phyloP scores from a whole-genome alignment of 106 monocot species.

The Agapanthus africanus region DNA sequence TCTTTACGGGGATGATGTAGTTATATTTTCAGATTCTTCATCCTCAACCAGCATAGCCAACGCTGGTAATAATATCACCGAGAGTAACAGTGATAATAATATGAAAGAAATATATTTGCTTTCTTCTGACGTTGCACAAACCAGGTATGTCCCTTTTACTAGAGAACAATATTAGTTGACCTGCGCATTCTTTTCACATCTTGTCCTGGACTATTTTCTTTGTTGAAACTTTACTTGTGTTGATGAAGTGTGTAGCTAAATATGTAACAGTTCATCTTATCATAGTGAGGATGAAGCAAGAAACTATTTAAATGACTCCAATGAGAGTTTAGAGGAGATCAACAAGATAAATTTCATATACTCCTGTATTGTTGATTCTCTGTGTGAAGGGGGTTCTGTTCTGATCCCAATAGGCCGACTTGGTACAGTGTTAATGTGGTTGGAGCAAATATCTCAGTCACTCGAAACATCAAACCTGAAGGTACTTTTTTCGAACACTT shows the following conservation, averaged over 20 bases:
- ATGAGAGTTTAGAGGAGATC: constrained; percentile 49
- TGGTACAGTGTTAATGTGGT: constrained; percentile 47
- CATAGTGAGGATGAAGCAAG: constrained; percentile 24
- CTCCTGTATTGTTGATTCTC: constrained; percentile 56
- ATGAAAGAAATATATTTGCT: constrained; percentile 13
- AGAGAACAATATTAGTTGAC: background rate
- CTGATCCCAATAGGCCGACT: constrained; percentile 69
- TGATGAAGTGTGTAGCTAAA: background rate
- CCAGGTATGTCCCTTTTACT: constrained; percentile 19
- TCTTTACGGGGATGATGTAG: constrained; percentile 56
- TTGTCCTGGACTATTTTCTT: background rate
- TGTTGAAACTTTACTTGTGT: background rate
- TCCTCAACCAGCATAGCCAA: constrained; percentile 18
- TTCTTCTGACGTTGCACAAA: background rate
- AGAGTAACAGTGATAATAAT: too few species aligned
- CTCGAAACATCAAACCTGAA: constrained; percentile 47
- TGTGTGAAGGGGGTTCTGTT: constrained; percentile 70
- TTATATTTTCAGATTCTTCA: constrained; percentile 76
- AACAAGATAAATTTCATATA: constrained; percentile 71
- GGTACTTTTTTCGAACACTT: constrained; percentile 43
- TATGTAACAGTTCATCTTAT: constrained; percentile 15
- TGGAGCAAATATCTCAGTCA: constrained; percentile 54
- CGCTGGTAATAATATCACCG: too few species aligned
- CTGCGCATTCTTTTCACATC: background rate
- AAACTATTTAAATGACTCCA: constrained; percentile 13